Evolutionary conservation across 2,329 filamentous ascomycete genomes (phyloP), one percentile per base, ranked within the genome.

Genomic region (Colletotrichum sp.): DNA sequence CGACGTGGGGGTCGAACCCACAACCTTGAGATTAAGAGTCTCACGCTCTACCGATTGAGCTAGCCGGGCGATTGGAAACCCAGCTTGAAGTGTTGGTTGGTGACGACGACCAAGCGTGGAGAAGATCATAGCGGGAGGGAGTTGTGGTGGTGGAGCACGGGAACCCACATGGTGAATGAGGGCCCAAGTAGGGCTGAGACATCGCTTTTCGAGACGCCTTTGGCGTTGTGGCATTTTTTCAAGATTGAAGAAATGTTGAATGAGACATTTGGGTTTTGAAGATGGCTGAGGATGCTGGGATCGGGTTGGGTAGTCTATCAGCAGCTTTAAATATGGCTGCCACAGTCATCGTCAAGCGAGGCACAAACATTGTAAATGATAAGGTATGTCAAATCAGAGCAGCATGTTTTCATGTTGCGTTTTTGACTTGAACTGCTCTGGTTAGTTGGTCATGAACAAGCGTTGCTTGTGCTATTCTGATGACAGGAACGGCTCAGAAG

Each of bases 1-100:
- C 71, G 71, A 74, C 71, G 71, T 74, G 71, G 71, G 75, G 75
- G 72, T 88, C 87, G 87, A 89, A 90, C 89, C 86, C 86, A 85
- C 87, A 89, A 85, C 87, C 87, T 89, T 88, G 86, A 89, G 88
- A 89, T 89, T 90, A 90, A 90, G 91, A 93, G 91, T 92, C 91
- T 92, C 89, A 92, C 91, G 91, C 91, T 93, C 91, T 93, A 92
- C 90, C 90, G 89, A 92, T 92, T 92, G 90, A 92, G 90, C 90
- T 92, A 92, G 87, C 88, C 88, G 86, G 88, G 88, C 88, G 62
- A 65, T 52, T 52, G 62, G 38, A 65, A 21, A 65, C 61, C 61
- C 71, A 73, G 66, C 38, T 68, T 63, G 38, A 26, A 16, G n/a
- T 18, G 7, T 38, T 63, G 61, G 61, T 43, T 63, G 61, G 34